These are phyloP conservation scores for Annona squamosa DNA, from an alignment of 164 flowering plant species.

Conservation along the genomic window DNA sequence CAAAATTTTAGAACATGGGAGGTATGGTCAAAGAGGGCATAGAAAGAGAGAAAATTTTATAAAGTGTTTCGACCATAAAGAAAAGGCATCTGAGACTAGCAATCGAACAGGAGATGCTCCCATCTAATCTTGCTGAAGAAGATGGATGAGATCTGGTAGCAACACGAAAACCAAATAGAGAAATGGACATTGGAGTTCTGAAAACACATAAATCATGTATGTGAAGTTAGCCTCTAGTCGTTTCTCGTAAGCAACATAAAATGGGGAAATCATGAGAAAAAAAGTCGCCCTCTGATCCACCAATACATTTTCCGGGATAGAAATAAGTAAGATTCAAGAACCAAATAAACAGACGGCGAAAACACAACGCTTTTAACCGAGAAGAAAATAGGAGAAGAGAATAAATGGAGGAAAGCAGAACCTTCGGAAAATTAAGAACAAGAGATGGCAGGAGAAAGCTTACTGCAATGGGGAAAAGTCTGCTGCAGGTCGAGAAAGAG, in stretches of 20 bases:
- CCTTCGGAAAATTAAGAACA: not conserved
- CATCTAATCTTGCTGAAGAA: no score
- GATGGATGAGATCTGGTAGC: no score
- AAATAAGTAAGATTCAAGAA: not conserved
- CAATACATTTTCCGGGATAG: not conserved
- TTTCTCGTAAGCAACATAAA: not conserved
- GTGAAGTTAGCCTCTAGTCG: no score
- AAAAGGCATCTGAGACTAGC: no score
- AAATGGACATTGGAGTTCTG: no score
- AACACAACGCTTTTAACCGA: not conserved
- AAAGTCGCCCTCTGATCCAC: not conserved
- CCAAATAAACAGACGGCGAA: not conserved
- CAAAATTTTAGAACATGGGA: no score
- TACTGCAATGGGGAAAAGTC: conserved; percentile 6
- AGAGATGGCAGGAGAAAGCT: not conserved
- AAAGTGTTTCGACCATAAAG: no score
- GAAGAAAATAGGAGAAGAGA: not conserved
- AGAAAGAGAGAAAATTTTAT: no score
- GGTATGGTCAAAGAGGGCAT: no score
- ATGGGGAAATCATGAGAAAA: not conserved
- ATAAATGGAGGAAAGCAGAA: not conserved
- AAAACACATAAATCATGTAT: no score
- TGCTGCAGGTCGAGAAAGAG: conserved; percentile 4
- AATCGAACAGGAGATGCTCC: no score
- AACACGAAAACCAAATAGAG: no score